phyloP scores from a whole-genome alignment of 192 early-diverging fungal genomes.

The Linnemannia schmuckeri region DNA sequence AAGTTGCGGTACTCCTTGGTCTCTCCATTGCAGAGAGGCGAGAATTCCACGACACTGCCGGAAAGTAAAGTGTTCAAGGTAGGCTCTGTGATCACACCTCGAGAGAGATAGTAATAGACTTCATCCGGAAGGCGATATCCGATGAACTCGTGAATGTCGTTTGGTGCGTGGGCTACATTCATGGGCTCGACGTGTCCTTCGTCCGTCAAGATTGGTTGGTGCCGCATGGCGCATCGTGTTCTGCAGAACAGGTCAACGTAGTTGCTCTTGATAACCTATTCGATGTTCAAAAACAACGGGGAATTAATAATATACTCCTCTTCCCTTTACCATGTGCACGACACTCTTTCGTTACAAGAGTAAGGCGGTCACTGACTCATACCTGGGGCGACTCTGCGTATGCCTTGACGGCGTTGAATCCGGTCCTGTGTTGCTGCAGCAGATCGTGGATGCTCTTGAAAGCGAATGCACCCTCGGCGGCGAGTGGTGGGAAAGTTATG shows the following conservation, averaged over 20 bases:
- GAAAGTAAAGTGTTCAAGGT: constrained; percentile 76
- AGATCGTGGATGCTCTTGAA: constrained; percentile 80
- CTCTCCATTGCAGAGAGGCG: constrained; percentile 88
- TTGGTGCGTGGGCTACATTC: constrained; percentile 71
- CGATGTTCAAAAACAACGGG: not conserved
- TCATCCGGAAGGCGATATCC: constrained; percentile 81
- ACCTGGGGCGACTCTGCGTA: constrained; percentile 63
- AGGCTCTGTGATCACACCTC: constrained; percentile 66
- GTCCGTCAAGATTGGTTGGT: constrained; percentile 77
- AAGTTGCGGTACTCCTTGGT: constrained; percentile 78
- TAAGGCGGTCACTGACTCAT: not conserved
- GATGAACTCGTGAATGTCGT: constrained; percentile 86
- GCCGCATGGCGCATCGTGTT: constrained; percentile 76
- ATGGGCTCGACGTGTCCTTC: constrained; percentile 81
- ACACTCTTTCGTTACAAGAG: not conserved
- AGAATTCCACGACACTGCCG: constrained; percentile 74
- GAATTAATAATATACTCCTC: not conserved
- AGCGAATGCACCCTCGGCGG: constrained; percentile 66
- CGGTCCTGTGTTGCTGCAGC: constrained; percentile 75
- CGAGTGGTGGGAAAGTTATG: constrained; percentile 78
- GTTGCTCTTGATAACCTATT: constrained; percentile 63
- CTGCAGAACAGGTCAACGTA: constrained; percentile 82
- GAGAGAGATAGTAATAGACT: constrained; percentile 77
- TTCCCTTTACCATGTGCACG: not conserved
- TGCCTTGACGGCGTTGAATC: constrained; percentile 78